A percentile compares a stretch with the other conserved stretches of the same genome.
Conservation (phyloP, 176 grass and related monocot genomes). For the Guadua angustifolia region DNA sequence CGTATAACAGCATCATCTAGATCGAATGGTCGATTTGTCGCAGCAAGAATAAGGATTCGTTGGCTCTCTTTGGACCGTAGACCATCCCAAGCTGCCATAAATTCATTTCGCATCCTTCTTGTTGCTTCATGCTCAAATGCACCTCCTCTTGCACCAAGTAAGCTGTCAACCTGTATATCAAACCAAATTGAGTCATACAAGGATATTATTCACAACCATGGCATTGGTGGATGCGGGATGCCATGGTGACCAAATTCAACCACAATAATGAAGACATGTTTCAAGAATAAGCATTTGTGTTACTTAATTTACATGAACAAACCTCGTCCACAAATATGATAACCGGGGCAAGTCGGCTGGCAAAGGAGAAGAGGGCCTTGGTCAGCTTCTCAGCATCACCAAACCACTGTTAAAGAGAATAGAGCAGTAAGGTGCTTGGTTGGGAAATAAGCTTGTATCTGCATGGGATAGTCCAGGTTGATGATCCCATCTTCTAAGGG, state of each 20-base stretch:
- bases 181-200: slow-evolving; percentile 23
- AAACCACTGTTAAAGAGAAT: slow-evolving; percentile 82
- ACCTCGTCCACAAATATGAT: slow-evolving; percentile 99
- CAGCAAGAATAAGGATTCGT: slow-evolving; percentile 91
- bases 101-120: slow-evolving; percentile 93
- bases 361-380: slow-evolving; percentile 97
- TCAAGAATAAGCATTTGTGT: slow-evolving; percentile 11
- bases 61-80: slow-evolving; percentile 91
- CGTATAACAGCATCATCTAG: slow-evolving; percentile 97
- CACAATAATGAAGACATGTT: neutral
- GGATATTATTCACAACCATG: neutral
- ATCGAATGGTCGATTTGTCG: slow-evolving; percentile 96
- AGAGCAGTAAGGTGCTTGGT: slow-evolving; percentile 34
- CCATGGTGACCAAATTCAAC: slow-evolving; percentile 1
- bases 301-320: slow-evolving; percentile 36
- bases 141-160: slow-evolving; percentile 94
- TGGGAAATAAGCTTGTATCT: slow-evolving; percentile 37
- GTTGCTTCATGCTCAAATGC: slow-evolving; percentile 98
- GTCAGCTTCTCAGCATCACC: slow-evolving; percentile 98
- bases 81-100: slow-evolving; percentile 99
- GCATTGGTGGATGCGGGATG: neutral
- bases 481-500: slow-evolving; percentile 25
- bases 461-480: neutral
- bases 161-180: slow-evolving; percentile 80
- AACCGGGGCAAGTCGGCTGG: slow-evolving; percentile 74